A percentile compares a stretch with the other conserved stretches of the same genome.
phyloP scores from a whole-genome alignment of 306 rosid species.

The Rubus idaeus region DNA sequence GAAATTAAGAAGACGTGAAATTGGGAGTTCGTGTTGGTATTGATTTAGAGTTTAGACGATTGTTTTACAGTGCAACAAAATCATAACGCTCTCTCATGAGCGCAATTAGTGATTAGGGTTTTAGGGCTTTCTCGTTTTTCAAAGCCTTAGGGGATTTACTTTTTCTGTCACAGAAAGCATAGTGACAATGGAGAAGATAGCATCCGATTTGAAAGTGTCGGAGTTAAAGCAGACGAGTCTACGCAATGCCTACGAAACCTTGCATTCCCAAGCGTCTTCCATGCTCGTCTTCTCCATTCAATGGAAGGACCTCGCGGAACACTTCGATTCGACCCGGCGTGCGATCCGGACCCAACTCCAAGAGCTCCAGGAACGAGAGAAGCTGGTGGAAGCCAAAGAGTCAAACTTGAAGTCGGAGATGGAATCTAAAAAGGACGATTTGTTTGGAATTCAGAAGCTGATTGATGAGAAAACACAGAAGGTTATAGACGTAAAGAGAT shows the following conservation, averaged over 20 bases:
- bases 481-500: conserved; percentile 12
- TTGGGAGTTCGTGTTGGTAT: no score
- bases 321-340: conserved; percentile 37
- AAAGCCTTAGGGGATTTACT: no score
- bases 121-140: no score
- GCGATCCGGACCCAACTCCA: conserved; percentile 2
- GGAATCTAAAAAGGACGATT: conserved; percentile 12
- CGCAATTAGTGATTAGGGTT: no score
- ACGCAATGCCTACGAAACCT: conserved; percentile 27
- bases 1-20: no score
- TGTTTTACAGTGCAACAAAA: no score
- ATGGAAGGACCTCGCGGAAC: conserved; percentile 52
- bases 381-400: conserved; percentile 8
- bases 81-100: no score
- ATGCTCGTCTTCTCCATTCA: conserved; percentile 31
- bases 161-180: no score
- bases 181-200: conserved; percentile 30
- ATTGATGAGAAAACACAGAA: conserved; percentile 20
- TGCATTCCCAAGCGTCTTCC: conserved; percentile 39
- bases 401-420: neutral
- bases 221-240: conserved; percentile 37
- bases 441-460: conserved; percentile 16
- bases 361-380: neutral
- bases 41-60: no score
- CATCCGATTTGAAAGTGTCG: conserved; percentile 23